Percentiles rank a stretch among this genome's conserved stretches.
These are phyloP conservation scores for Aspergillus aculeatinus DNA, from an alignment of 2,329 filamentous ascomycete genomes.

Conservation along the genomic window DNA sequence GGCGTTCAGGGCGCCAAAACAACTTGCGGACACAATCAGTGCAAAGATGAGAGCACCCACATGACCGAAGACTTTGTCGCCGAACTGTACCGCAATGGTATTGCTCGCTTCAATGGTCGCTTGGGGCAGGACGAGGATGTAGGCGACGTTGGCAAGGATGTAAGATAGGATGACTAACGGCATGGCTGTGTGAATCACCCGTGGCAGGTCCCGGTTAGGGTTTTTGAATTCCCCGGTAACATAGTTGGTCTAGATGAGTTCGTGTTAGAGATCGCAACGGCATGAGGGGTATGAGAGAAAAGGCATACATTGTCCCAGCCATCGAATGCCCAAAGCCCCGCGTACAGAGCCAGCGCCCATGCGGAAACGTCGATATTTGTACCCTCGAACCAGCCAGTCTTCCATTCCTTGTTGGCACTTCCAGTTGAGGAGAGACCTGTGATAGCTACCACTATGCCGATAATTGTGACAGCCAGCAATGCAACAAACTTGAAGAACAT, in stretches of 20 bases:
- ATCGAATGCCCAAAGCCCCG: constrained; percentile 95
- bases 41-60: constrained; percentile 80
- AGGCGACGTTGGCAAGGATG: constrained; percentile 85
- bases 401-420: constrained; percentile 79
- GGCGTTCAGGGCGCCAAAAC: constrained; percentile 92
- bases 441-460: constrained; percentile 81
- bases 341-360: constrained; percentile 93
- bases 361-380: constrained; percentile 76
- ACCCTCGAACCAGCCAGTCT: constrained; percentile 83
- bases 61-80: constrained; percentile 82
- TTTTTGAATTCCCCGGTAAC: constrained; percentile 97
- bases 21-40: constrained; percentile 84
- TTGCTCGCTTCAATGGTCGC: constrained; percentile 80
- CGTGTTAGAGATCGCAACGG: background rate
- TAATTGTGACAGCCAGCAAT: constrained; percentile 79
- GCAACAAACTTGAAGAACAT: constrained; percentile 98
- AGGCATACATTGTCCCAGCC: constrained; percentile 91
- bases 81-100: constrained; percentile 94
- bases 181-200: constrained; percentile 95
- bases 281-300: background rate
- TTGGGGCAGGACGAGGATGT: constrained; percentile 88
- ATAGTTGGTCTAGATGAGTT: constrained; percentile 74
- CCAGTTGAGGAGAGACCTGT: constrained; percentile 81
- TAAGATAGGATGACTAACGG: constrained; percentile 89
- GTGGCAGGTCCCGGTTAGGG: constrained; percentile 81